These are phyloP conservation scores for Kwoniella newhampshirensis DNA, from an alignment of 768 basidiomycete species.

Conservation along the genomic window DNA sequence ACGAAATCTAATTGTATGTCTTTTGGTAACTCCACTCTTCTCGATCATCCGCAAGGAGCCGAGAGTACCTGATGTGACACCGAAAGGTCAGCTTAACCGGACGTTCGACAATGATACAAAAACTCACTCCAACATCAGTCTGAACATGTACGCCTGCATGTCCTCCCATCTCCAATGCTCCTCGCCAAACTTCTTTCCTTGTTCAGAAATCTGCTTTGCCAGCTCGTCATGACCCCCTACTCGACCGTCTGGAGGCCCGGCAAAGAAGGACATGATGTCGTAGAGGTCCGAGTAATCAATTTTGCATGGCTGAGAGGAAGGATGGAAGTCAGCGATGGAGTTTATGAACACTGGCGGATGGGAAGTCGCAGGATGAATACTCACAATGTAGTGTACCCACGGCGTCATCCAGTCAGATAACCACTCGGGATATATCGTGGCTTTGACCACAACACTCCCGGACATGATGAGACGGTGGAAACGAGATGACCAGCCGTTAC, in stretches of 20 bases:
- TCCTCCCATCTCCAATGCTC: constrained; percentile 53
- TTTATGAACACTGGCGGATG: not conserved
- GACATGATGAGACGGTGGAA: constrained; percentile 48
- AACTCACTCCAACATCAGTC: constrained; percentile 50
- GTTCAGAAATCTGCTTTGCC: constrained; percentile 44
- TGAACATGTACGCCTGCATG: constrained; percentile 53
- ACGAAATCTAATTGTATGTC: constrained; percentile 15
- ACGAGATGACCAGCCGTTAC: constrained; percentile 54
- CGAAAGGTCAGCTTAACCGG: not conserved
- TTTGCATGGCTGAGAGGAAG: constrained; percentile 42
- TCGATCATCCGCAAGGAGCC: constrained; percentile 38
- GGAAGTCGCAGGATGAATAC: constrained; percentile 17
- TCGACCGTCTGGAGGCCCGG: constrained; percentile 48
- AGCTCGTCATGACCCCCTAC: constrained; percentile 42
- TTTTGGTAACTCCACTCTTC: constrained; percentile 37
- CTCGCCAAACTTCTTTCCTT: constrained; percentile 44
- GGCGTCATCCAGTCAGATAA: constrained; percentile 53
- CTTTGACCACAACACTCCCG: constrained; percentile 52
- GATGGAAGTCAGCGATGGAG: constrained; percentile 1
- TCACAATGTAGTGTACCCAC: constrained; percentile 54
- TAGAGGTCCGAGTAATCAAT: constrained; percentile 52
- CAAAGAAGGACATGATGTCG: constrained; percentile 51
- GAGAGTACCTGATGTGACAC: constrained; percentile 24
- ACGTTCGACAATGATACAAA: not conserved
- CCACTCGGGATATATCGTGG: constrained; percentile 54